A percentile compares a stretch with the other conserved stretches of the same genome.
Evolutionary conservation across 108 stramenopile genomes (phyloP).

Genomic region (Discostella stelligeroides): DNA sequence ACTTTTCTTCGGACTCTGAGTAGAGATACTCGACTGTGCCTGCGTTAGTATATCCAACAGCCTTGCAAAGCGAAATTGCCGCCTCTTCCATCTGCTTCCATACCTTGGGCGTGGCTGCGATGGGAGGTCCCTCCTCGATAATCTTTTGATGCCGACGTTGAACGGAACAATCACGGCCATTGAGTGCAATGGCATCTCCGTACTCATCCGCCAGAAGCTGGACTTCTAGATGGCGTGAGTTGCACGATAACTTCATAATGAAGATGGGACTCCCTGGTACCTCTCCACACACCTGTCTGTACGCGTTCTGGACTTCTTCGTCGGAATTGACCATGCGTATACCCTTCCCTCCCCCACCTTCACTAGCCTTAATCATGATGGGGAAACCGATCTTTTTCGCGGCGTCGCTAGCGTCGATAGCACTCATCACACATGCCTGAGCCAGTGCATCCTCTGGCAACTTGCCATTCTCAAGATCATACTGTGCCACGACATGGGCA

Average conservation of each 20-base stretch:
- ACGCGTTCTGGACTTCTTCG: slow-evolving; percentile 88
- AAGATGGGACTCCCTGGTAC: slow-evolving; percentile 98
- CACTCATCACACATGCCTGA: slow-evolving; percentile 82
- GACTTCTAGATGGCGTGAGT: slow-evolving; percentile 97
- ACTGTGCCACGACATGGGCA: slow-evolving; percentile 73
- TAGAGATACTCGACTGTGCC: slow-evolving; percentile 99
- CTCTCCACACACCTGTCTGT: slow-evolving; percentile 97
- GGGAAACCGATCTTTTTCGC: slow-evolving; percentile 94
- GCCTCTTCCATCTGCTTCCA: slow-evolving; percentile 98
- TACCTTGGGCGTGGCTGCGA: slow-evolving; percentile 90
- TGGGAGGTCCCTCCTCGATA: slow-evolving; percentile 98
- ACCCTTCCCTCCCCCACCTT: slow-evolving; percentile 99
- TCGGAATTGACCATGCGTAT: slow-evolving; percentile 81
- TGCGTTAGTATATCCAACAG: slow-evolving; percentile 97
- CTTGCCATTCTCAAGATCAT: slow-evolving; percentile 70
- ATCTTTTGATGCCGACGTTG: slow-evolving; percentile 99
- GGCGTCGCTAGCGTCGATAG: slow-evolving; percentile 76
- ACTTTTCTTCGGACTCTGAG: slow-evolving; percentile 87
- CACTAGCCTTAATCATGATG: slow-evolving; percentile 99
- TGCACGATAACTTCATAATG: slow-evolving; percentile 92
- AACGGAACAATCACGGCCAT: slow-evolving; percentile 99
- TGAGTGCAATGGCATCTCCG: slow-evolving; percentile 97
- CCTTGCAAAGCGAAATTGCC: slow-evolving; percentile 95
- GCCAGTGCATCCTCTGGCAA: slow-evolving; percentile 89
- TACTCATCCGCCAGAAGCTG: slow-evolving; percentile 98